phyloP scores from a whole-genome alignment of 2,329 filamentous ascomycete genomes.

The Xylariaceae sp. region DNA sequence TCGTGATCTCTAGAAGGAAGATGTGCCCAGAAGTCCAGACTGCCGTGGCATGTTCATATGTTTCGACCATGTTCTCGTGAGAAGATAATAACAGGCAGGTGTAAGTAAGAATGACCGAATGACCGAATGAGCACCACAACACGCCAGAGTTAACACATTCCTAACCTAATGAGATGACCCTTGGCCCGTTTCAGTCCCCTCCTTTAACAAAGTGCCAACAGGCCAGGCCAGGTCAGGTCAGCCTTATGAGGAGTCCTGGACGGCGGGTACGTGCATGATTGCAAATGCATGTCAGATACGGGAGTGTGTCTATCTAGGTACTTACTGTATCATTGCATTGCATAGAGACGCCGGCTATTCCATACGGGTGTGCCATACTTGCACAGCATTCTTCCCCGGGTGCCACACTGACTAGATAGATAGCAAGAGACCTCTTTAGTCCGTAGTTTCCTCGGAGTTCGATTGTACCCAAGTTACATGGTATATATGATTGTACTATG shows the following conservation, averaged over 20 bases:
- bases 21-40: no score
- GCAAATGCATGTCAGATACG: slow-evolving; percentile 16
- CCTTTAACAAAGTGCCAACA: slow-evolving; percentile 2
- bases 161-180: no score
- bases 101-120: no score
- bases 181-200: slow-evolving; percentile 2
- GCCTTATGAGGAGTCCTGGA: slow-evolving; percentile 16
- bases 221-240: background rate
- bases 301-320: background rate
- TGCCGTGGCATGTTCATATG: no score
- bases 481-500: no score
- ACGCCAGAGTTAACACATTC: no score
- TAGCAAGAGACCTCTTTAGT: background rate
- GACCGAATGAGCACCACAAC: no score
- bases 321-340: background rate
- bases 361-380: background rate
- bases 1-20: no score
- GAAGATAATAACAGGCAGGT: no score
- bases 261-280: slow-evolving; percentile 15
- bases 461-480: no score
- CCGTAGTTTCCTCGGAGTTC: no score
- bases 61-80: no score
- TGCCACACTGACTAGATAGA: background rate
- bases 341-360: background rate
- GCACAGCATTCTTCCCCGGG: background rate